Conservation (phyloP, 441 rosid genomes). For the Bruguiera hainesii region DNA sequence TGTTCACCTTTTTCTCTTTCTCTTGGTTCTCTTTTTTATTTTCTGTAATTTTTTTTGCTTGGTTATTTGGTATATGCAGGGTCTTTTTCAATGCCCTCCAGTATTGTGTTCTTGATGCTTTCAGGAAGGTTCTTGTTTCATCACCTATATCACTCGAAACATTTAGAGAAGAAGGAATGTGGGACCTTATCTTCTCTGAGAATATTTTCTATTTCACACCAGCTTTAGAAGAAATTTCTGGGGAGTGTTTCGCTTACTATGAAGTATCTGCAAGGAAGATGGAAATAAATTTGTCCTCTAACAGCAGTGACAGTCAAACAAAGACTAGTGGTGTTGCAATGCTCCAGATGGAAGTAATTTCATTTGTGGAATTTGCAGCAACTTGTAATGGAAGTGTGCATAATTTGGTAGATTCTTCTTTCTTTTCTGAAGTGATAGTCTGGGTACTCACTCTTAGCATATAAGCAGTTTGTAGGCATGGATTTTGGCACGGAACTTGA, state of each 20-base stretch:
- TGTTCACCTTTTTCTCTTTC: slow-evolving; percentile 17
- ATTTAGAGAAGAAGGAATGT: slow-evolving; percentile 63
- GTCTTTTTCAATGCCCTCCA: slow-evolving; percentile 53
- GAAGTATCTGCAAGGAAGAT: slow-evolving; percentile 30
- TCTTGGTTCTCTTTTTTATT: slow-evolving; percentile 3
- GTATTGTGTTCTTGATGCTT: slow-evolving; percentile 50
- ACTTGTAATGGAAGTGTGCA: slow-evolving; percentile 53
- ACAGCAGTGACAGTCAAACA: slow-evolving; percentile 20
- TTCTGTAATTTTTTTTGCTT: slow-evolving; percentile 7
- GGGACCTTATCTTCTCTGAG: slow-evolving; percentile 86
- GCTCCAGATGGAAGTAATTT: slow-evolving; percentile 57
- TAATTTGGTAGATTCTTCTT: slow-evolving; percentile 50
- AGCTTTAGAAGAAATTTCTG: slow-evolving; percentile 38
- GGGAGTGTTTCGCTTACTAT: slow-evolving; percentile 24
- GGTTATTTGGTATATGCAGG: slow-evolving; percentile 34
- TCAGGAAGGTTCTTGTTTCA: slow-evolving; percentile 56
- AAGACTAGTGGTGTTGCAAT: slow-evolving; percentile 38
- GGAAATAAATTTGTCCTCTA: slow-evolving; percentile 27
- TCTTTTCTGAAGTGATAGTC: slow-evolving; percentile 17
- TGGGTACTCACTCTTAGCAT: neutral
- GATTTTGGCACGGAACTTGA: neutral
- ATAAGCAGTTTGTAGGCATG: neutral
- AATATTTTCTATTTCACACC: slow-evolving; percentile 60
- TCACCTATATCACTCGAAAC: slow-evolving; percentile 49
- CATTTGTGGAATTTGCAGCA: slow-evolving; percentile 71